Percentiles rank a stretch among this genome's conserved stretches.
Conservation (phyloP, 352 stramenopile genomes). For the Phytopythium mirpurense region DNA sequence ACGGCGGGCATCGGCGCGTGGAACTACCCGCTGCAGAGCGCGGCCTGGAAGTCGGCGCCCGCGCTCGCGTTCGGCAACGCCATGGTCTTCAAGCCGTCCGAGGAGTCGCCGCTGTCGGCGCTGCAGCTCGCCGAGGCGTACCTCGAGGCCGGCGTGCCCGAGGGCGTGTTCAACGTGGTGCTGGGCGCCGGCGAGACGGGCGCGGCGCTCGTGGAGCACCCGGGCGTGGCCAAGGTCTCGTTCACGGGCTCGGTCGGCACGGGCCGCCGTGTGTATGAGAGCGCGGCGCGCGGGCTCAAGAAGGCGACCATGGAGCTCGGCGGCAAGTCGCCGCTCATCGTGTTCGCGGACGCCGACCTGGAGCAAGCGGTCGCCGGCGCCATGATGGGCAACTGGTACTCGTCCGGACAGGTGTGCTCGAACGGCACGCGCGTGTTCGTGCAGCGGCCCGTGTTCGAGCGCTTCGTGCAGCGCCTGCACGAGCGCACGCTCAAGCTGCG, state of each 20-base stretch:
- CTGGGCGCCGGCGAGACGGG: constrained; percentile 58
- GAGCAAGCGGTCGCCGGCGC: constrained; percentile 71
- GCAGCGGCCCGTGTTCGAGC: constrained; percentile 73
- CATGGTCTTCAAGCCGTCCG: constrained; percentile 91
- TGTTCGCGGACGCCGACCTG: constrained; percentile 84
- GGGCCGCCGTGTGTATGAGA: constrained; percentile 62
- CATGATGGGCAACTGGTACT: constrained; percentile 89
- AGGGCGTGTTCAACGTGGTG: constrained; percentile 80
- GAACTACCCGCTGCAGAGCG: constrained; percentile 82
- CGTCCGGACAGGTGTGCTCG: constrained; percentile 87
- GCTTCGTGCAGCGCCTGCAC: constrained; percentile 79
- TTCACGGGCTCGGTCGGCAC: constrained; percentile 84
- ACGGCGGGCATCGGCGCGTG: constrained; percentile 74
- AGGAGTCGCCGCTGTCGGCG: constrained; percentile 80
- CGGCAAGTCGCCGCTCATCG: constrained; percentile 85
- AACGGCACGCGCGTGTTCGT: constrained; percentile 90
- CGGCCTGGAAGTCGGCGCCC: constrained; percentile 74
- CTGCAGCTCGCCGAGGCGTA: constrained; percentile 66
- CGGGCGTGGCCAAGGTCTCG: constrained; percentile 64
- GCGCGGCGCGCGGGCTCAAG: constrained; percentile 74
- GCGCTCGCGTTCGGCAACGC: constrained; percentile 86
- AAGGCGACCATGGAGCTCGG: constrained; percentile 89
- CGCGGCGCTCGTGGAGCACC: constrained; percentile 46
- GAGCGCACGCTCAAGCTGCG: constrained; percentile 65
- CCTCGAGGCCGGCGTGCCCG: constrained; percentile 57